phyloP scores from a whole-genome alignment of 306 rosid genomes.

The cucumber (Cucumis sativus) region DNA sequence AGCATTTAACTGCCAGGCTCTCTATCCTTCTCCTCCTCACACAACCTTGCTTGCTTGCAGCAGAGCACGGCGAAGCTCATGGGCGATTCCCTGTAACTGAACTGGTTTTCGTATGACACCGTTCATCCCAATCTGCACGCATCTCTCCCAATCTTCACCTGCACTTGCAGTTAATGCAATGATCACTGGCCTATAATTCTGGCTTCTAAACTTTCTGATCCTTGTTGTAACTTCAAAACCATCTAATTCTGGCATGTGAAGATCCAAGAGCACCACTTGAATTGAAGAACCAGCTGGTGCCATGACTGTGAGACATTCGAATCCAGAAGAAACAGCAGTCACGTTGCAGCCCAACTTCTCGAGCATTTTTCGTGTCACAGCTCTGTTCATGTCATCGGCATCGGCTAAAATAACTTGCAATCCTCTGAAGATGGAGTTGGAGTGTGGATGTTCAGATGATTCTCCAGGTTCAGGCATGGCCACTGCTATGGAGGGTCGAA shows the following conservation, averaged over 20 bases:
- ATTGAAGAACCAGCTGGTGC: conserved; percentile 52
- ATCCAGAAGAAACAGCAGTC: conserved; percentile 66
- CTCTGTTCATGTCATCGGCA: conserved; percentile 82
- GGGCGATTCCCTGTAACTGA: conserved; percentile 66
- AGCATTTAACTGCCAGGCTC: background rate
- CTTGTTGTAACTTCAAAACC: conserved; percentile 70
- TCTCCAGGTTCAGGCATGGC: conserved; percentile 76
- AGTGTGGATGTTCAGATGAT: conserved; percentile 41
- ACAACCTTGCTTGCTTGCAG: conserved; percentile 50
- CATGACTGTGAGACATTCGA: conserved; percentile 62
- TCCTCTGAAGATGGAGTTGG: conserved; percentile 62
- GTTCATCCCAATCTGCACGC: conserved; percentile 66
- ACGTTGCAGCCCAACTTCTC: conserved; percentile 85
- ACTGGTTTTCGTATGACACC: conserved; percentile 79
- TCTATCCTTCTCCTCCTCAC: background rate
- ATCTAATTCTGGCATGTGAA: conserved; percentile 75
- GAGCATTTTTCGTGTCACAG: conserved; percentile 68
- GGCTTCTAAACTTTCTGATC: conserved; percentile 69
- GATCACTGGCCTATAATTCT: conserved; percentile 61
- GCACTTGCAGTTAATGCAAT: conserved; percentile 55
- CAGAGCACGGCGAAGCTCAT: conserved; percentile 67
- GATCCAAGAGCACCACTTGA: conserved; percentile 69
- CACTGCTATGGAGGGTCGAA: conserved; percentile 53
- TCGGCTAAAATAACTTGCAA: conserved; percentile 73
- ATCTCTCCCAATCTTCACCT: conserved; percentile 77